Evolutionary conservation across 2,329 filamentous ascomycete species (phyloP).

Genomic region (Cadophora sp.): DNA sequence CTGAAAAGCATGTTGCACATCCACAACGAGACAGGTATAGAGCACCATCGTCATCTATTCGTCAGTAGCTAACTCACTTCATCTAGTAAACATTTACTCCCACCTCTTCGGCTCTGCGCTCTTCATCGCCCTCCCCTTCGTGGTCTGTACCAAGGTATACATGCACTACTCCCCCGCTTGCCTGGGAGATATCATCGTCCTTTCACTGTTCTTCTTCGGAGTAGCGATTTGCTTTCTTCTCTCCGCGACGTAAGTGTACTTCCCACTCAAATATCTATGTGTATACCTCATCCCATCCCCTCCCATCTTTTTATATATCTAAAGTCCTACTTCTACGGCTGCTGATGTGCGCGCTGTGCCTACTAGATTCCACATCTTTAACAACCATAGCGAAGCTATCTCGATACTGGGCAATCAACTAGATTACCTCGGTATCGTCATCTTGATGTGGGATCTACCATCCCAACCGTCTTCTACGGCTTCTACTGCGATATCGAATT

Average conservation of each 20-base stretch:
- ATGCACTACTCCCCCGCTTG: conserved; percentile 35
- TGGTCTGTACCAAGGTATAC: neutral
- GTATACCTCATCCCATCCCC: no score
- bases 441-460: conserved; percentile 49
- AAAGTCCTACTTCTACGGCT: no score
- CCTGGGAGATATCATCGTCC: conserved; percentile 47
- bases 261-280: neutral
- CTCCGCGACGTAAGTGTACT: conserved; percentile 46
- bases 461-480: conserved; percentile 50
- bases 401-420: conserved; percentile 48
- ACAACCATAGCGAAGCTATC: conserved; percentile 48
- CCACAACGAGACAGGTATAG: conserved; percentile 15
- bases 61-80: neutral
- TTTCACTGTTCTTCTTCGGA: conserved; percentile 50
- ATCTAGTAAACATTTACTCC: conserved; percentile 15
- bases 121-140: neutral
- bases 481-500: conserved; percentile 50
- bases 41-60: neutral
- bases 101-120: neutral
- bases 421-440: conserved; percentile 50
- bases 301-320: no score
- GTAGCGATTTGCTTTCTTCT: conserved; percentile 49
- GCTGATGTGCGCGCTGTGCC: no score
- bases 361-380: conserved; percentile 45
- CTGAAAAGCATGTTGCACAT: conserved; percentile 12